A percentile compares a stretch with the other conserved stretches of the same genome.
phyloP scores from a whole-genome alignment of 345 rosid genomes.

The Brassica juncea region DNA sequence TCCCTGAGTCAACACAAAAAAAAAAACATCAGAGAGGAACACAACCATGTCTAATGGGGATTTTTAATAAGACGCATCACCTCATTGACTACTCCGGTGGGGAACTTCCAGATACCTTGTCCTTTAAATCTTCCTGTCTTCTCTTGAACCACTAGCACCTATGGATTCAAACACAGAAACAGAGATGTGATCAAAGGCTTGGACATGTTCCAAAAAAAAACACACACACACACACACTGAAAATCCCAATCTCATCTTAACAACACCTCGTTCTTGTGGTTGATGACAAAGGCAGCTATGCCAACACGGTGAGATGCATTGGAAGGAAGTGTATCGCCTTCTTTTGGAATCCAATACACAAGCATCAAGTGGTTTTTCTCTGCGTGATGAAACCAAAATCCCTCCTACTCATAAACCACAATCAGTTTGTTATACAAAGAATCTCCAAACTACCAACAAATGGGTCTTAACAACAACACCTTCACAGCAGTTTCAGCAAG shows the following conservation, averaged over 20 bases:
- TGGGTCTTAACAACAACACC: conserved; percentile 47
- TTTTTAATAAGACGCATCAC: conserved; percentile 33
- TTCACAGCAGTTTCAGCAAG: conserved; percentile 77
- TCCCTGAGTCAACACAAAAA: conserved; percentile 50
- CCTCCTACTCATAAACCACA: conserved; percentile 56
- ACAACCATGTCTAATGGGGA: background rate
- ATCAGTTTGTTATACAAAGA: background rate
- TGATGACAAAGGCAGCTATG: conserved; percentile 77
- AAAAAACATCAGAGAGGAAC: conserved; percentile 20
- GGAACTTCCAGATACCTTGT: conserved; percentile 77
- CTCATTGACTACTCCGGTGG: conserved; percentile 84
- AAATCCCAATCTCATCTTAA: background rate
- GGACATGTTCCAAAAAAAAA: background rate
- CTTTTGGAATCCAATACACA: conserved; percentile 74
- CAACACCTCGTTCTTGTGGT: conserved; percentile 69
- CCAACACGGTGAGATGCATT: conserved; percentile 88
- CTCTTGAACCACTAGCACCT: conserved; percentile 88
- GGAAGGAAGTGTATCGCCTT: conserved; percentile 63
- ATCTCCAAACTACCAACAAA: background rate
- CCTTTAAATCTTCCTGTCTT: conserved; percentile 60
- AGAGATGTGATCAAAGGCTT: conserved; percentile 7
- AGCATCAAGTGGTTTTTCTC: conserved; percentile 84
- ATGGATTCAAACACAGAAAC: conserved; percentile 9
- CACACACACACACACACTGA: background rate
- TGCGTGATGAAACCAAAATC: conserved; percentile 93